Percentiles rank a stretch among this genome's conserved stretches.
Evolutionary conservation across 2,329 filamentous ascomycete genomes (phyloP).

Genomic region (Penicillium verrucosum): DNA sequence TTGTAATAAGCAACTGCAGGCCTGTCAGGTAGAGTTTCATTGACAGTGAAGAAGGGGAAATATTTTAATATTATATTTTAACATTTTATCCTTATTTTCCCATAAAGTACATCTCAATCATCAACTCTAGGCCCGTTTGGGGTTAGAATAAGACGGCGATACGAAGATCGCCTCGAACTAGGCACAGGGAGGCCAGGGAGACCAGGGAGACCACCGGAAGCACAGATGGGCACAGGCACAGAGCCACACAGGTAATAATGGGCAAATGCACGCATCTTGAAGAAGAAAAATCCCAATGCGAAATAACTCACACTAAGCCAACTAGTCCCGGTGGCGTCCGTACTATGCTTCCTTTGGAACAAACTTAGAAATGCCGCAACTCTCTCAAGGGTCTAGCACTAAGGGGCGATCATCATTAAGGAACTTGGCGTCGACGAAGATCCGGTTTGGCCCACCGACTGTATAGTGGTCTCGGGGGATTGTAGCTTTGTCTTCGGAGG

Average conservation of each 20-base stretch:
- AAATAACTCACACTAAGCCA: not conserved
- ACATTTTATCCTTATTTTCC: not conserved
- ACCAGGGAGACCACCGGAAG: not conserved
- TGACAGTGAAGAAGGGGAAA: not conserved
- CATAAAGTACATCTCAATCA: not conserved
- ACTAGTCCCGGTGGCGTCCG: constrained; percentile 9
- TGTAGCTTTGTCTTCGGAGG: not conserved
- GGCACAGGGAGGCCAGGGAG: not conserved
- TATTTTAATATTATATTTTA: no score
- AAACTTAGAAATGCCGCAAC: constrained; percentile 12
- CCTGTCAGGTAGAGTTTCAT: not conserved
- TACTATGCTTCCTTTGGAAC: not conserved
- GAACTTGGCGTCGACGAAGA: not conserved
- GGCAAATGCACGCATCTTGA: not conserved
- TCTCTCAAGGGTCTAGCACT: constrained; percentile 6
- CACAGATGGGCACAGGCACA: not conserved
- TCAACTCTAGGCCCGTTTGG: not conserved
- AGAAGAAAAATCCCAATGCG: not conserved
- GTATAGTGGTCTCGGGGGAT: not conserved
- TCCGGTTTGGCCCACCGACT: constrained; percentile 8
- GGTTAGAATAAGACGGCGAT: not conserved
- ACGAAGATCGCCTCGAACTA: not conserved
- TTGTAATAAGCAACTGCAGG: not conserved
- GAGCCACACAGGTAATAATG: not conserved
- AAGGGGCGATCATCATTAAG: constrained; percentile 7